phyloP scores from a whole-genome alignment of 352 stramenopile species.

The Phytophthora nicotianae region DNA sequence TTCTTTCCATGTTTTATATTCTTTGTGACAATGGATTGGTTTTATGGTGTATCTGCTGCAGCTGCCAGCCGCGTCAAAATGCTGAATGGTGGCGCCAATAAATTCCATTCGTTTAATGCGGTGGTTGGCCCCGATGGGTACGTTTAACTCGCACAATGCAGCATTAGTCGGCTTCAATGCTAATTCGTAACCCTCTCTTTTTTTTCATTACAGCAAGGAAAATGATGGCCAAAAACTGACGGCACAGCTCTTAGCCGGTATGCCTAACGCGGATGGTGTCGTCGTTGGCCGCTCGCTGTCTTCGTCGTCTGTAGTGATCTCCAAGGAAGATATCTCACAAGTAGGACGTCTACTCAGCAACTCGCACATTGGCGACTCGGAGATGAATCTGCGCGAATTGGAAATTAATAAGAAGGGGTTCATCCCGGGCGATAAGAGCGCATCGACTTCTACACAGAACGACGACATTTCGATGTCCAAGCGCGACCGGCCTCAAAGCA shows the following conservation, averaged over 20 bases:
- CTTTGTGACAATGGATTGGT: conserved; percentile 10
- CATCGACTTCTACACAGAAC: conserved; percentile 16
- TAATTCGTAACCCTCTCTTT: conserved; percentile 7
- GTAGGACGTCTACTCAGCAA: conserved; percentile 72
- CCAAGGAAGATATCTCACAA: conserved; percentile 81
- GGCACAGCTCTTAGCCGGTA: conserved; percentile 38
- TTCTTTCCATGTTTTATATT: conserved; percentile 9
- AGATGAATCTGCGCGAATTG: conserved; percentile 76
- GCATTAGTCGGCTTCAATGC: neutral
- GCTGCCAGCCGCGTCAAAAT: conserved; percentile 70
- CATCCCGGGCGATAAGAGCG: conserved; percentile 16
- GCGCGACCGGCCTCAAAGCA: conserved; percentile 77
- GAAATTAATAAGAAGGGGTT: conserved; percentile 82
- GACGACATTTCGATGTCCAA: conserved; percentile 55
- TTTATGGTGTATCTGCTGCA: conserved; percentile 28
- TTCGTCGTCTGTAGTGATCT: conserved; percentile 76
- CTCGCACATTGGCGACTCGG: conserved; percentile 81
- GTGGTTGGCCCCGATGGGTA: conserved; percentile 51
- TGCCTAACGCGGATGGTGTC: conserved; percentile 38
- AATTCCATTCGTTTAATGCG: conserved; percentile 80
- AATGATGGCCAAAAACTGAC: conserved; percentile 38
- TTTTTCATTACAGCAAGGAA: conserved; percentile 46
- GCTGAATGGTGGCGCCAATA: conserved; percentile 63
- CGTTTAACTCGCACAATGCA: neutral
- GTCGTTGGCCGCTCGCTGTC: conserved; percentile 54